Conservation (phyloP, 345 rosid genomes). For the Syzygium aqueum region DNA sequence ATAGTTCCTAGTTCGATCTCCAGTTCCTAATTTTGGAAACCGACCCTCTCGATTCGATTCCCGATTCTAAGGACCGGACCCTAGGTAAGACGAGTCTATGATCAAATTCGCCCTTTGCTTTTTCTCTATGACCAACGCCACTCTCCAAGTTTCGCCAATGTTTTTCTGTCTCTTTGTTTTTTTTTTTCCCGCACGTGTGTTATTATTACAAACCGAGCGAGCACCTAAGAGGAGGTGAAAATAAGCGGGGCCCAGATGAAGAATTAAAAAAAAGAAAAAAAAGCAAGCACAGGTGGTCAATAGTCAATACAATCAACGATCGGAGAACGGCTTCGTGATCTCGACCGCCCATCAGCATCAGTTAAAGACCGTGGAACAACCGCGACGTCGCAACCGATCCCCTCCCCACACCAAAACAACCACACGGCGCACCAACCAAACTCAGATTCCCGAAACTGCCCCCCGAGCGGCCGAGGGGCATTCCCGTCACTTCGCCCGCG, state of each 20-base stretch:
- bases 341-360: not conserved
- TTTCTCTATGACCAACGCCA: no score
- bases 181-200: no score
- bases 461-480: not conserved
- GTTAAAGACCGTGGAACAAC: constrained; percentile 3
- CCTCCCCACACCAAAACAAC: not conserved
- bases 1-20: no score
- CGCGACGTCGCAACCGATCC: not conserved
- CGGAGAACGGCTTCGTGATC: not conserved
- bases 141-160: no score
- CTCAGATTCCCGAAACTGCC: not conserved
- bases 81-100: no score
- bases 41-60: no score
- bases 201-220: no score
- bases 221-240: not conserved
- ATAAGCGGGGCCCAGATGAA: not conserved
- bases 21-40: no score
- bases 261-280: not conserved
- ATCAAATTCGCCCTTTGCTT: no score
- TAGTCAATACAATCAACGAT: not conserved
- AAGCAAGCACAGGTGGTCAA: not conserved
- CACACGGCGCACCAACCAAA: not conserved
- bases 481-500: not conserved
- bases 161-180: no score
- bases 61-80: no score